phyloP scores from a whole-genome alignment of 352 stramenopile species.

The Globisporangium mamillatum region DNA sequence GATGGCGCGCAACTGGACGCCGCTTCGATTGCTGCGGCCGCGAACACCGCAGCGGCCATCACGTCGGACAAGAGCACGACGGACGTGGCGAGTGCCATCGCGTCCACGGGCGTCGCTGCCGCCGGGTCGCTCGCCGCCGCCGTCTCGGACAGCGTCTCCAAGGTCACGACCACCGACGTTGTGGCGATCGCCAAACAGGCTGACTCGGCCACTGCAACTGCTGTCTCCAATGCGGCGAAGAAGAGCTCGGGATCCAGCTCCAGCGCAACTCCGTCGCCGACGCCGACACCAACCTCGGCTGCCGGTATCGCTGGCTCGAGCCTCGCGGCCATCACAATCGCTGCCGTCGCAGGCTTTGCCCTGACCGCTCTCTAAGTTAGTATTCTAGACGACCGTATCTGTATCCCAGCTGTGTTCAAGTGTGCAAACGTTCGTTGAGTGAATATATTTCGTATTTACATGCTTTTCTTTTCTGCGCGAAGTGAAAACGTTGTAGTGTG shows the following conservation, averaged over 20 bases:
- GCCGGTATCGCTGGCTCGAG: background rate
- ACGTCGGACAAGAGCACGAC: conserved; percentile 6
- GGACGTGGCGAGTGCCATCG: conserved; percentile 8
- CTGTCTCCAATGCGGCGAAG: background rate
- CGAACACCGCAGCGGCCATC: conserved; percentile 12
- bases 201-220: conserved; percentile 1
- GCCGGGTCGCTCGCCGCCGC: conserved; percentile 14
- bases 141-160: conserved; percentile 23
- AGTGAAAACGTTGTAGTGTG: background rate
- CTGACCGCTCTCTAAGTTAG: conserved; percentile 1
- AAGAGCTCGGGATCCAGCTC: background rate
- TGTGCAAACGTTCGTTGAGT: background rate
- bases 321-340: background rate
- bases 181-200: conserved; percentile 12
- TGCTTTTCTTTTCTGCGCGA: background rate
- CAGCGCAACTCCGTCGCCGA: background rate
- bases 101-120: background rate
- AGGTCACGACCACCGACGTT: conserved; percentile 16
- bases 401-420: background rate
- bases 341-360: background rate
- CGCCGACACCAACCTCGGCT: background rate
- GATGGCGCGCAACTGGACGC: conserved; percentile 13
- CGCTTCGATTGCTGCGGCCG: conserved; percentile 13
- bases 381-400: background rate
- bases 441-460: conserved; percentile 13